Conservation (phyloP, 164 flowering plant genomes). For the Chloranthus sessilifolius region DNA sequence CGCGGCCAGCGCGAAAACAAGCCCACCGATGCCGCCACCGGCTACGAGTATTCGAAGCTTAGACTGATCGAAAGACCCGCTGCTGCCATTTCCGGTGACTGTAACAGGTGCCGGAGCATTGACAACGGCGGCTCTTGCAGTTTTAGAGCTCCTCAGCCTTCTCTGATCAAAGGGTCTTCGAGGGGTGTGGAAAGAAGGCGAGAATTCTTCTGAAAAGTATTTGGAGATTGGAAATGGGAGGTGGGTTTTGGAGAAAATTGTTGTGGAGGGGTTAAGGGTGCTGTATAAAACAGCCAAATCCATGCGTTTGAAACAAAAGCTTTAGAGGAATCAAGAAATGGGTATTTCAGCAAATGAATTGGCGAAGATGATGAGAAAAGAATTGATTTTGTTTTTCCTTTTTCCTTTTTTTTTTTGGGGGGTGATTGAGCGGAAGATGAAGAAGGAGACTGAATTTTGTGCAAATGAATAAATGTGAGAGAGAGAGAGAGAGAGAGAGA, state of each 20-base stretch:
- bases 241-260: conserved; percentile 39
- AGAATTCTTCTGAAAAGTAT: conserved; percentile 15
- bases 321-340: too few species aligned
- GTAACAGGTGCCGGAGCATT: conserved; percentile 1
- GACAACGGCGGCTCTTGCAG: conserved; percentile 22
- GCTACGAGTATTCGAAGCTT: conserved; percentile 71
- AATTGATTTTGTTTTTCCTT: too few species aligned
- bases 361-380: too few species aligned
- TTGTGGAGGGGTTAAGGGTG: conserved; percentile 26
- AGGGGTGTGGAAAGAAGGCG: conserved; percentile 12
- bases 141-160: conserved; percentile 10
- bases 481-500: too few species aligned
- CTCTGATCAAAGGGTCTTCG: conserved; percentile 17
- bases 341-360: too few species aligned
- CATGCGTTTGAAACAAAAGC: too few species aligned
- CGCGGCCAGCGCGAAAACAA: conserved; percentile 88
- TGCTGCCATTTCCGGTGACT: background rate
- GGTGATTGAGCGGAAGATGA: too few species aligned
- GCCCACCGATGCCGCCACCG: conserved; percentile 96
- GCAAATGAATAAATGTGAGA: too few species aligned
- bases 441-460: too few species aligned
- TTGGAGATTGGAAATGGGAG: conserved; percentile 27
- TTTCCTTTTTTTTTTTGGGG: too few species aligned
- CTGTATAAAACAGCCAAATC: conserved; percentile 33
- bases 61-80: background rate